These are phyloP conservation scores for Pinus taeda DNA, from an alignment of 75 land plant genomes.

Conservation along the genomic window DNA sequence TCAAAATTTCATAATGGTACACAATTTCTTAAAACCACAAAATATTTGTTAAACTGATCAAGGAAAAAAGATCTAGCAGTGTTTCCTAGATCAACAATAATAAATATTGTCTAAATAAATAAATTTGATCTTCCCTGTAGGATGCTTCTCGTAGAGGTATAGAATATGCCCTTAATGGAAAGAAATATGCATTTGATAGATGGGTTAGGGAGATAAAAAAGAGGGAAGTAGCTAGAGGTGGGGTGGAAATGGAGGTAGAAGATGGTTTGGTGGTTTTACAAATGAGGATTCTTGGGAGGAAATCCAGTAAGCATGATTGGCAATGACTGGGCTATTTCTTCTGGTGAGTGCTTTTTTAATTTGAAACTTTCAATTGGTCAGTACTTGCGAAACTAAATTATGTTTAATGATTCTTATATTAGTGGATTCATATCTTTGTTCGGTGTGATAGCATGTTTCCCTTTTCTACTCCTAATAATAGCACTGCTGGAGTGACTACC, in stretches of 20 bases:
- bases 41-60: background rate
- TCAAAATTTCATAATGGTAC: too few species aligned
- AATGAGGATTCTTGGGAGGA: constrained; percentile 75
- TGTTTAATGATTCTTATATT: background rate
- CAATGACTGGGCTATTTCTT: constrained; percentile 50
- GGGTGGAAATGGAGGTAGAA: constrained; percentile 46
- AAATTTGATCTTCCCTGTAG: constrained; percentile 21
- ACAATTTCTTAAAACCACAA: too few species aligned
- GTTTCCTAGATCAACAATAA: background rate
- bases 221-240: constrained; percentile 63
- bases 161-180: constrained; percentile 83
- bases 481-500: background rate
- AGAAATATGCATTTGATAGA: constrained; percentile 73
- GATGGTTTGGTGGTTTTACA: constrained; percentile 62
- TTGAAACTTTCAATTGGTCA: background rate
- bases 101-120: background rate
- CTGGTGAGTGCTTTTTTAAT: constrained; percentile 40
- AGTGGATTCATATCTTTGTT: background rate
- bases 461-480: background rate
- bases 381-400: background rate
- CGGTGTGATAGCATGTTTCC: background rate
- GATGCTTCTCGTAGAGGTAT: constrained; percentile 82
- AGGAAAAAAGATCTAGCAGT: background rate
- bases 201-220: constrained; percentile 78
- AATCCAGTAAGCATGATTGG: constrained; percentile 55